phyloP scores from a whole-genome alignment of 169 alveolate genomes.

The Eimeria falciformis region DNA sequence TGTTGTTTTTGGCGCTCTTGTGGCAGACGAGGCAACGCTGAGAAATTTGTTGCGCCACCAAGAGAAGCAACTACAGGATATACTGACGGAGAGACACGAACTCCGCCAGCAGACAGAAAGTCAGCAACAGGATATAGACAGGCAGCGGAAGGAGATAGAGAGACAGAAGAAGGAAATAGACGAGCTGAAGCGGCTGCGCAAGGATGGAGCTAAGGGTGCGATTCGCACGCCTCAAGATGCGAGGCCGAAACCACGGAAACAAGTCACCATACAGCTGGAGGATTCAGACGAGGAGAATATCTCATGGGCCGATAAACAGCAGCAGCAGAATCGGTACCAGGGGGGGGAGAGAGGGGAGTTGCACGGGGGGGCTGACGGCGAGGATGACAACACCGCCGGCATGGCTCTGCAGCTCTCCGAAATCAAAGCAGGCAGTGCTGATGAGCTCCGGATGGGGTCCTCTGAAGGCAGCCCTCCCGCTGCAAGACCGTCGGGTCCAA shows the following conservation, averaged over 20 bases:
- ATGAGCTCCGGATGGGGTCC: conserved; percentile 40
- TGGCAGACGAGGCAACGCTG: conserved; percentile 48
- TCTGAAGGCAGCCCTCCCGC: conserved; percentile 48
- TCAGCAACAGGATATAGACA: conserved; percentile 34
- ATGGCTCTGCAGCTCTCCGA: conserved; percentile 74
- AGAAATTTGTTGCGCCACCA: conserved; percentile 64
- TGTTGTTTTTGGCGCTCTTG: background rate
- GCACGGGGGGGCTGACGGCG: conserved; percentile 72
- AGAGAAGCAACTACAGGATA: conserved; percentile 69
- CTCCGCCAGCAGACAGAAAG: conserved; percentile 10
- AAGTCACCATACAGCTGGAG: conserved; percentile 59
- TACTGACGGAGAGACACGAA: conserved; percentile 56
- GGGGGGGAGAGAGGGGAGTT: conserved; percentile 79
- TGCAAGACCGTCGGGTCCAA: background rate
- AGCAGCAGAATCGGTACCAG: conserved; percentile 53
- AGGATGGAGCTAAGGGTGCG: background rate
- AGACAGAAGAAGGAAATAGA: background rate
- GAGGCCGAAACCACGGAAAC: conserved; percentile 41
- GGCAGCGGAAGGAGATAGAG: conserved; percentile 35
- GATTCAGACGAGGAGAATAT: conserved; percentile 23
- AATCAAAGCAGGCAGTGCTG: conserved; percentile 69
- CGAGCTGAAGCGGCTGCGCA: background rate
- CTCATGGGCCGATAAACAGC: background rate
- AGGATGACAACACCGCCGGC: background rate
- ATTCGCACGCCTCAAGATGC: background rate